Base-by-base conservation (phyloP, 2,329 filamentous ascomycete genomes). In the Metarhizium album region DNA sequence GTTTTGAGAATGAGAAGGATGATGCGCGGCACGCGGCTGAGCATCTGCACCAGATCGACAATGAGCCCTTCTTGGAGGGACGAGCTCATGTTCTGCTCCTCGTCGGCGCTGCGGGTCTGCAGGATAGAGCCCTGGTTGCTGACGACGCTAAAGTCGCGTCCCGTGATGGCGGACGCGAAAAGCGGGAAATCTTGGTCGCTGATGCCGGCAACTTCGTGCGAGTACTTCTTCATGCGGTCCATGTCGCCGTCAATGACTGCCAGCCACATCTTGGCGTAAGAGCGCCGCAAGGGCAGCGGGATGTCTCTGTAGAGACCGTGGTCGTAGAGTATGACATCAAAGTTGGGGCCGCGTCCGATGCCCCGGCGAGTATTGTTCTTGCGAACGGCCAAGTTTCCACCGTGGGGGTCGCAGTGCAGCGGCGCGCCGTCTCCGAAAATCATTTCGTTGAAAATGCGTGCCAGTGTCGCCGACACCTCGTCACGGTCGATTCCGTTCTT, bases 401-500 rank as follows among this genome's bases (percentile, higher is more conserved):
- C 93, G 63, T 98, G 93, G 0, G 93, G 93, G 64, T 98, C 93
- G 69, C 93, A 98, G 70, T 98, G 93, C 38, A 98, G 72, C 0
- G 93, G 90, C 0, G 91, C 91, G 53, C 84, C 79, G 48, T 84
- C 80, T 46, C 91, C 90, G 58, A 98, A 98, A 58, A 98, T 96
- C 93, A 98, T 98, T 66, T 97, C 90, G 73, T 98, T 98, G 77
- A 98, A 98, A 53, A 98, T 89, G 53, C 84, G 83, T 0, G 93
- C 86, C 3, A 98, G 74, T 0, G 90, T 86, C 1, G 91, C 90
- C 0, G 90, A 95, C 4, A 98, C 93, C 67, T 97, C 91, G 63
- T 97, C 93, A 20, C 93, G 83, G 67, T 95, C 89, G 63, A 98
- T 98, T 52, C 81, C 79, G 64, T 94, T 86, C 6, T 76, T 73